These are phyloP conservation scores for Dothidotthia symphoricarpi DNA, from an alignment of 2,329 filamentous ascomycete genomes.

Conservation along the genomic window DNA sequence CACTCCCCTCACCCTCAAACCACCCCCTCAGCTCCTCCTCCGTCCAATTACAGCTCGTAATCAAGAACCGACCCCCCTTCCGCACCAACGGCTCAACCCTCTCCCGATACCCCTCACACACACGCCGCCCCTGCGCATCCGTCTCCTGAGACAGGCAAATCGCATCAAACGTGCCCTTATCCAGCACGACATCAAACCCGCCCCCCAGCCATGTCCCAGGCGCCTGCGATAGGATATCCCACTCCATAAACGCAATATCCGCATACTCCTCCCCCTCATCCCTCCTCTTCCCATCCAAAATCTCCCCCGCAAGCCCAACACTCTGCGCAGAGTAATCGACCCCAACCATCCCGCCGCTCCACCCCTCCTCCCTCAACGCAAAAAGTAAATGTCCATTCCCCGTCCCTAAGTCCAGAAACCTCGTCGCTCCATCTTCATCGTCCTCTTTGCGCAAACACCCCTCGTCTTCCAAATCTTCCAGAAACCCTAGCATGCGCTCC, in stretches of 20 bases:
- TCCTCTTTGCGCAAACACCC: slow-evolving; percentile 45
- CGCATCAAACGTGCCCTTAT: slow-evolving; percentile 98
- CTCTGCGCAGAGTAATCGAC: slow-evolving; percentile 83
- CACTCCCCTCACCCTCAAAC: slow-evolving; percentile 65
- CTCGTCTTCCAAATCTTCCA: slow-evolving; percentile 53
- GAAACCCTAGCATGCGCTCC: slow-evolving; percentile 69
- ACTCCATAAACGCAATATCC: slow-evolving; percentile 52
- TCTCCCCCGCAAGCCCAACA: slow-evolving; percentile 68
- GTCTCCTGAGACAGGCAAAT: slow-evolving; percentile 69
- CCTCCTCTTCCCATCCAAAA: slow-evolving; percentile 44
- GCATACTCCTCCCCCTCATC: slow-evolving; percentile 17
- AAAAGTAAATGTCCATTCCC: slow-evolving; percentile 94
- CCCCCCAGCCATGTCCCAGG: slow-evolving; percentile 56
- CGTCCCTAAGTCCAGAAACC: slow-evolving; percentile 84
- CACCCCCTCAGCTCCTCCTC: slow-evolving; percentile 78
- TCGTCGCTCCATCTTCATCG: slow-evolving; percentile 40
- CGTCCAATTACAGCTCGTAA: slow-evolving; percentile 99
- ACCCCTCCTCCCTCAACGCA: slow-evolving; percentile 67
- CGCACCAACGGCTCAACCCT: slow-evolving; percentile 68
- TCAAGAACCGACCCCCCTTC: slow-evolving; percentile 69
- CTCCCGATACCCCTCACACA: slow-evolving; percentile 72
- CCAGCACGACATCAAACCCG: slow-evolving; percentile 88
- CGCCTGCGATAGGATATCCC: slow-evolving; percentile 50
- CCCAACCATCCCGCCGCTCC: slow-evolving; percentile 70
- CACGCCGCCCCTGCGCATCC: slow-evolving; percentile 54